These are phyloP conservation scores for Galerina marginata DNA, from an alignment of 768 basidiomycete species.

Conservation along the genomic window DNA sequence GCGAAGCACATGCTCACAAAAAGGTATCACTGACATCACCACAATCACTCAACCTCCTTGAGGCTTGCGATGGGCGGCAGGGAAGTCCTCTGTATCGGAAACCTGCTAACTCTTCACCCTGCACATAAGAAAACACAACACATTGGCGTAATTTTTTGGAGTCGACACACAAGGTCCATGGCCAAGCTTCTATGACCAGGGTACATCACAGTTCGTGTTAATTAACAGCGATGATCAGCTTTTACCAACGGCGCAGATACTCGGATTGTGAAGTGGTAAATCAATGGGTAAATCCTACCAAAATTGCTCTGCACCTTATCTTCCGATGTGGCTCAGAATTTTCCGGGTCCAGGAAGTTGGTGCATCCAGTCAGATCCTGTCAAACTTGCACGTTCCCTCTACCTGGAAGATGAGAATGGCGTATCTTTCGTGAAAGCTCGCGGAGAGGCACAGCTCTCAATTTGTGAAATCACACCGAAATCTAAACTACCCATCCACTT, in stretches of 20 bases:
- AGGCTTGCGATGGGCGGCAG: constrained; percentile 1
- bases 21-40: not conserved
- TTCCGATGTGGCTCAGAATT: not conserved
- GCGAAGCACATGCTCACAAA: constrained; percentile 10
- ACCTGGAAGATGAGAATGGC: too few species aligned
- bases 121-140: not conserved
- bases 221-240: too few species aligned
- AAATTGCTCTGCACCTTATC: not conserved
- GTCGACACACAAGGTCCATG: not conserved
- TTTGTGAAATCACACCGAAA: too few species aligned
- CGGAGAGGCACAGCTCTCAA: too few species aligned
- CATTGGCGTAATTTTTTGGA: not conserved
- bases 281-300: too few species aligned
- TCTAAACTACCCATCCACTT: too few species aligned
- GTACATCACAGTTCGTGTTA: too few species aligned
- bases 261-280: too few species aligned
- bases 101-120: not conserved
- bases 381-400: not conserved
- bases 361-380: constrained; percentile 13
- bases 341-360: not conserved
- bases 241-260: too few species aligned
- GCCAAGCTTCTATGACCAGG: too few species aligned
- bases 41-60: not conserved
- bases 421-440: too few species aligned
- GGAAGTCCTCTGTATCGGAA: constrained; percentile 1